These are phyloP conservation scores for Aspergillus piperis DNA, from an alignment of 2,329 filamentous ascomycete species.

Conservation along the genomic window DNA sequence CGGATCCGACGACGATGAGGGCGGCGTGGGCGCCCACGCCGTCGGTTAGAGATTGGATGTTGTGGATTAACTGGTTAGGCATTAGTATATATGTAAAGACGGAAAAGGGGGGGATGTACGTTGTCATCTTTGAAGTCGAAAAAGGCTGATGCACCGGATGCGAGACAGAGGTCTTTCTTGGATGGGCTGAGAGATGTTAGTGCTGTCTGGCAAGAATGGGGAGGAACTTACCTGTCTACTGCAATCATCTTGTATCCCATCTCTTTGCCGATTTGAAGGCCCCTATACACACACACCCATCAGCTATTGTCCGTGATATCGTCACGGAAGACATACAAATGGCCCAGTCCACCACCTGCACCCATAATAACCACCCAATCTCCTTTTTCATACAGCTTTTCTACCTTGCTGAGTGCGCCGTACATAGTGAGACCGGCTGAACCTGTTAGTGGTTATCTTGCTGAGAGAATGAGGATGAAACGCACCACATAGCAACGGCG, in stretches of 20 bases:
- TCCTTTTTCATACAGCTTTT: constrained; percentile 10
- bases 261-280: constrained; percentile 15
- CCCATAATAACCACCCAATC: constrained; percentile 19
- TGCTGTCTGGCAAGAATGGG: neutral
- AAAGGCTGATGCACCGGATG: constrained; percentile 22
- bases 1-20: constrained; percentile 42
- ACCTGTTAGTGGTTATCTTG: neutral
- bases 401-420: constrained; percentile 15
- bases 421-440: constrained; percentile 16
- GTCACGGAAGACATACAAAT: constrained; percentile 1
- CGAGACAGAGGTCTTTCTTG: constrained; percentile 21
- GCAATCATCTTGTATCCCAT: constrained; percentile 15
- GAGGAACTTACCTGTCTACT: neutral
- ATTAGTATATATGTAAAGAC: neutral
- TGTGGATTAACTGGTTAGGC: neutral
- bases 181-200: constrained; percentile 4
- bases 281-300: neutral
- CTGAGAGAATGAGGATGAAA: neutral
- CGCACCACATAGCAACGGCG: constrained; percentile 16
- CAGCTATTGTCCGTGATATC: too few relatives aligned
- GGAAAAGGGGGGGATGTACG: neutral
- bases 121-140: constrained; percentile 30
- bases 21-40: constrained; percentile 44
- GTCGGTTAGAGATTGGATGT: constrained; percentile 30
- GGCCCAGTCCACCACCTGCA: constrained; percentile 15